Conservation (phyloP, 257 asterid genomes). For the Paraleonurus japonicus region DNA sequence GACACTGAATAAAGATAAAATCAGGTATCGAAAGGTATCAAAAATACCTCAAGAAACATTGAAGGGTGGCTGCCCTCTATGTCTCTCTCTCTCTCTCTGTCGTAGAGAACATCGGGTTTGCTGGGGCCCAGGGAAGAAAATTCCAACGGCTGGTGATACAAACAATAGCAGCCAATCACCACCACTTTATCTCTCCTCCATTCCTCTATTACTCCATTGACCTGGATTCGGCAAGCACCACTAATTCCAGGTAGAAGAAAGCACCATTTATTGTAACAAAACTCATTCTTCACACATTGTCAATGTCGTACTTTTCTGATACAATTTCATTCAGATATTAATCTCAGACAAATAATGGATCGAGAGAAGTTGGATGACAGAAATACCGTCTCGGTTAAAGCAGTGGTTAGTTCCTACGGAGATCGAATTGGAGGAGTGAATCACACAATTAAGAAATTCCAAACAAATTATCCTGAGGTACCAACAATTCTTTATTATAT, state of each 20-base stretch:
- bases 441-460: conserved; percentile 33
- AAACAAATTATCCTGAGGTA: conserved; percentile 48
- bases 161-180: conserved; percentile 57
- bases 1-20: conserved; percentile 25
- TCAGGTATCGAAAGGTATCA: conserved; percentile 13
- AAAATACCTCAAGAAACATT: neutral
- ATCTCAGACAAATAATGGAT: conserved; percentile 21
- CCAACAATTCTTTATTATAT: neutral
- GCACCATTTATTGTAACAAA: neutral
- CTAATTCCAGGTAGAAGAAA: conserved; percentile 13
- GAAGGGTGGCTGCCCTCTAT: neutral
- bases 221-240: neutral
- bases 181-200: conserved; percentile 31
- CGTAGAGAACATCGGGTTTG: neutral
- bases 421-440: conserved; percentile 35
- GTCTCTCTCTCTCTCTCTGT: neutral
- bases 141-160: conserved; percentile 52
- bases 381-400: conserved; percentile 44
- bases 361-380: conserved; percentile 29
- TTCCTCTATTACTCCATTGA: neutral
- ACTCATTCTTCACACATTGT: neutral
- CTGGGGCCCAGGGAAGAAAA: conserved; percentile 37
- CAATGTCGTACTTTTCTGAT: neutral
- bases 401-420: conserved; percentile 40
- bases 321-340: neutral